phyloP scores from a whole-genome alignment of 108 stramenopile species.

The Fistulifera pelliculosa region DNA sequence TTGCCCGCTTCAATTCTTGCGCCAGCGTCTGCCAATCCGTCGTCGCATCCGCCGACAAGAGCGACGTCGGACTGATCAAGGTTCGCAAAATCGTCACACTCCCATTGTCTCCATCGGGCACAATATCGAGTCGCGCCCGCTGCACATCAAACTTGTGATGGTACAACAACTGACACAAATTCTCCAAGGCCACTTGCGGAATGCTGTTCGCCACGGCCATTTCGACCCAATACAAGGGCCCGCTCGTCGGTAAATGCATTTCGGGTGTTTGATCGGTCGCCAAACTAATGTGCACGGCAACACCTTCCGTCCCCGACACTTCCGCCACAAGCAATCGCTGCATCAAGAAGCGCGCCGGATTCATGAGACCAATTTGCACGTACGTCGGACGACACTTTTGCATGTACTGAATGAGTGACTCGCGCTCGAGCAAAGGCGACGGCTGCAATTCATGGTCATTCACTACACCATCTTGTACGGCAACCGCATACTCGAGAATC shows the following conservation, averaged over 20 bases:
- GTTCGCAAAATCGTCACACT: constrained; percentile 84
- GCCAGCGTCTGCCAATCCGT: constrained; percentile 26
- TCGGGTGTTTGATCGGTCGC: constrained; percentile 28
- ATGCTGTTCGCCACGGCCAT: constrained; percentile 87
- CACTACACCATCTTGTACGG: constrained; percentile 34
- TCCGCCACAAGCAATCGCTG: constrained; percentile 74
- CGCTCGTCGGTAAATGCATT: constrained; percentile 18
- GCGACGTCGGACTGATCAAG: constrained; percentile 29
- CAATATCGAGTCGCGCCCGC: constrained; percentile 86
- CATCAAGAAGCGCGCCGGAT: constrained; percentile 69
- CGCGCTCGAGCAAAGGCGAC: constrained; percentile 34
- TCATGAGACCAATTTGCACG: constrained; percentile 42
- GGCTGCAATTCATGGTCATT: constrained; percentile 23
- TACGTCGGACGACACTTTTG: constrained; percentile 66
- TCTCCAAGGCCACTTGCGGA: constrained; percentile 79
- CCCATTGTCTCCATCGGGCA: constrained; percentile 87
- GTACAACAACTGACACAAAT: constrained; percentile 71
- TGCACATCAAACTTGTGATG: constrained; percentile 80
- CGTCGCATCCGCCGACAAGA: too few relatives aligned
- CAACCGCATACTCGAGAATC: constrained; percentile 55
- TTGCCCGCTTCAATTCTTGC: constrained; percentile 73
- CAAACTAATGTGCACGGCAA: constrained; percentile 61
- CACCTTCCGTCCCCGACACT: constrained; percentile 83
- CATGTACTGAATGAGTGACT: constrained; percentile 65
- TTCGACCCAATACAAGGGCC: constrained; percentile 78